A percentile compares a stretch with the other conserved stretches of the same genome.
phyloP scores from a whole-genome alignment of 495 filamentous ascomycete genomes.

The Xylaria flabelliformis region DNA sequence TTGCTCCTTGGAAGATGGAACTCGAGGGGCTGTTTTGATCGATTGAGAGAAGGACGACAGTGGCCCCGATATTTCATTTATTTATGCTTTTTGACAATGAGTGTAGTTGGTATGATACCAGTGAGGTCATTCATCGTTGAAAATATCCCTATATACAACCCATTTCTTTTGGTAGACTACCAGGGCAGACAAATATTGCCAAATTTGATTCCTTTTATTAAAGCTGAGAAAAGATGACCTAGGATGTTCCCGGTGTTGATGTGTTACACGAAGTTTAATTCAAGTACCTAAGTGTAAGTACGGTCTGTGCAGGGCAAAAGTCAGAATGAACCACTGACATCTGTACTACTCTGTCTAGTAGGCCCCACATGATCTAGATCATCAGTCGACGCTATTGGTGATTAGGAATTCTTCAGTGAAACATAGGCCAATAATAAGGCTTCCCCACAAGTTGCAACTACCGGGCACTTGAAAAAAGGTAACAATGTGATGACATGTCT shows the following conservation, averaged over 20 bases:
- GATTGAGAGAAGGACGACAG: not conserved
- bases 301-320: not conserved
- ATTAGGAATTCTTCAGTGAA: not conserved
- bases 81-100: too few species aligned
- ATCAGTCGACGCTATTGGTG: not conserved
- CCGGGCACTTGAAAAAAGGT: not conserved
- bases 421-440: conserved; percentile 9
- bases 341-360: not conserved
- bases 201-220: not conserved
- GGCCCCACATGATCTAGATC: conserved; percentile 6
- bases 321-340: not conserved
- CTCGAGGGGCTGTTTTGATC: not conserved
- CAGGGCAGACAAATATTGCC: not conserved
- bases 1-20: not conserved
- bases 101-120: too few species aligned
- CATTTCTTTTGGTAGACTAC: not conserved
- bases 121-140: not conserved
- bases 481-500: not conserved
- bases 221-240: not conserved
- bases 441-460: not conserved
- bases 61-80: too few species aligned
- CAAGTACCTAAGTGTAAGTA: not conserved
- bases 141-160: too few species aligned
- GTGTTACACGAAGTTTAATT: not conserved
- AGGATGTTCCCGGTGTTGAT: not conserved